Base-by-base conservation (phyloP, 2,329 filamentous ascomycete genomes). In the Penicillium thymicola region DNA sequence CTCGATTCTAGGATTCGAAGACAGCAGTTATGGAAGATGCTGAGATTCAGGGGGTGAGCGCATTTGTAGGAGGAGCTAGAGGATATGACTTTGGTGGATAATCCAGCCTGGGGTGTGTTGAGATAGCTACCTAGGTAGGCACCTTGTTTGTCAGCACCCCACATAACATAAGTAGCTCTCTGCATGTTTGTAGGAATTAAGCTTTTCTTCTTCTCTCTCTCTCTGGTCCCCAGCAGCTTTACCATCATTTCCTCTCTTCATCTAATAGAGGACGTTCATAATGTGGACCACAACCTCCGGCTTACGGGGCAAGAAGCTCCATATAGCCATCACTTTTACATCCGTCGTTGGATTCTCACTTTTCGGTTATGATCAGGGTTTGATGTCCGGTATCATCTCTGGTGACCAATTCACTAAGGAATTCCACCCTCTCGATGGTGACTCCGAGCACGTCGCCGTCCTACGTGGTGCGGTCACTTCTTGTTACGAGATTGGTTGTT, bases 341-440 rank as follows among this genome's bases (percentile, higher is more conserved):
- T 67, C 69, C 42, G 68, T 70, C n/a, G 51, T 67, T 30, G 83
- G 82, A 16, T 85, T 86, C 72, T 72, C 84, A 8, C 79, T 85
- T 25, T 72, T 72, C 59, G 71, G 71, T 47, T 73, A 72, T 58
- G 68, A 73, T 54, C 71, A 73, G 61, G 71, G 70, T 46, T 54
- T 73, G 57, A 71, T 72, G 63, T 67, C 68, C 23, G 70, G 70
- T 55, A 60, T 73, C 44, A 62, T 73, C 37, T 46, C 50, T 25
- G 67, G 68, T 51, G 44, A 59, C 13, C 25, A 67, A 41, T 73
- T 74, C 58, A 56, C 59, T 4, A 27, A 59, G 2, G 59, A 61
- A 8, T 70, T 73, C 50, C 56, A 54, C 1, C 38, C 58, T 18
- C 67, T 70, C 56, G 50, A 43, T 28, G 58, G 4, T 51, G 16